A percentile compares a stretch with the other conserved stretches of the same genome.
phyloP scores from a whole-genome alignment of 73 alveolate genomes.

The Symbiodinium pilosum region DNA sequence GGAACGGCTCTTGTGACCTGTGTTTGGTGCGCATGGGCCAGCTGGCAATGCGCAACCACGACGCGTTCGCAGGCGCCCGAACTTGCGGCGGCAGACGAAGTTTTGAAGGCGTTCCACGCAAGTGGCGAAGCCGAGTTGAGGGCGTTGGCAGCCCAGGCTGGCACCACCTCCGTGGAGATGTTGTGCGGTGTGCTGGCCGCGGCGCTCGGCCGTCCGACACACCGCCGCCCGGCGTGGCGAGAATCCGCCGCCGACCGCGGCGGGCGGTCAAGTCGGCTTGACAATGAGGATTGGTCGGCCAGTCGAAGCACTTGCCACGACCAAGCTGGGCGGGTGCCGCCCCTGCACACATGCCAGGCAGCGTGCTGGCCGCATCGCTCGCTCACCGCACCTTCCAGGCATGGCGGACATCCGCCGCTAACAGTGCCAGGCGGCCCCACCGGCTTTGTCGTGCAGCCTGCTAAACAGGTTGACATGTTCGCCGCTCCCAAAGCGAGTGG shows the following conservation, averaged over 20 bases:
- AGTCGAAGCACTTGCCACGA: too few relatives aligned
- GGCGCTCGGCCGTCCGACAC: not conserved
- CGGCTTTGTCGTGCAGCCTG: too few relatives aligned
- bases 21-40: too few relatives aligned
- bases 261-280: not conserved
- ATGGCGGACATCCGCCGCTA: too few relatives aligned
- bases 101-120: not conserved
- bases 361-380: too few relatives aligned
- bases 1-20: not conserved
- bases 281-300: too few relatives aligned
- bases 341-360: too few relatives aligned
- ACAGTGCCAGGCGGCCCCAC: too few relatives aligned
- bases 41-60: not conserved
- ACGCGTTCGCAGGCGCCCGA: not conserved
- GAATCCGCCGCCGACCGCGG: not conserved
- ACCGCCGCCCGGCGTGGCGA: not conserved
- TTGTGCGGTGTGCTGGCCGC: not conserved
- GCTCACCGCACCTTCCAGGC: too few relatives aligned
- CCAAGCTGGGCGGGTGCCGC: too few relatives aligned
- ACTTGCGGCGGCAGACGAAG: not conserved
- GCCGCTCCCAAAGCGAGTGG: too few relatives aligned
- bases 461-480: too few relatives aligned
- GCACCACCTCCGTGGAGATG: not conserved
- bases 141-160: conserved; percentile 13
- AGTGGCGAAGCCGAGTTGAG: not conserved